Conservation (phyloP, 148 eudicot genomes). For the Rhododendron kiyosumense region DNA sequence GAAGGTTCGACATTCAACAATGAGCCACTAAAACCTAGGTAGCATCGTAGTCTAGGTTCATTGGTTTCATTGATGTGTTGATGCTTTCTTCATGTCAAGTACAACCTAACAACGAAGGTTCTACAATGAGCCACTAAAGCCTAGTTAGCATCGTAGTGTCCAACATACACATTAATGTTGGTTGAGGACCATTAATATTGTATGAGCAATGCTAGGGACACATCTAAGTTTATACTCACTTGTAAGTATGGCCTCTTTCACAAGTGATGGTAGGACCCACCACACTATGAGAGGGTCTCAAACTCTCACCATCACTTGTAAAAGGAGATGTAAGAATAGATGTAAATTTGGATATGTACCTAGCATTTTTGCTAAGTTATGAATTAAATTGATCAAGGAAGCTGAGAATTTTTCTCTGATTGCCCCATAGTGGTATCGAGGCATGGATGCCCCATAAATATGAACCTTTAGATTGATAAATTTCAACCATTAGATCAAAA, state of each 20-base stretch:
- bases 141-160: not conserved
- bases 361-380: not conserved
- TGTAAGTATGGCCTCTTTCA: not conserved
- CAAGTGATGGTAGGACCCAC: not conserved
- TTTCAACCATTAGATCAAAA: no score
- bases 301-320: not conserved
- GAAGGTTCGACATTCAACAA: not conserved
- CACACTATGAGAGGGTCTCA: not conserved
- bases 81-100: not conserved
- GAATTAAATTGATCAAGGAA: not conserved
- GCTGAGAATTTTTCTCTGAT: no score
- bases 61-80: no score
- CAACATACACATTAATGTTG: not conserved
- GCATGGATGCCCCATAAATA: no score
- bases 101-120: not conserved
- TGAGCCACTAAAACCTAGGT: not conserved
- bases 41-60: no score
- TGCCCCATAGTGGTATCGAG: no score
- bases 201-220: not conserved
- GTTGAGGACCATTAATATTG: not conserved
- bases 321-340: not conserved
- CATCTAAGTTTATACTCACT: not conserved
- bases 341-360: not conserved
- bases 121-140: not conserved
- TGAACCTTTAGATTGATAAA: no score